Percentiles rank a stretch among this genome's conserved stretches.
These are phyloP conservation scores for Rhizophora apiculata DNA, from an alignment of 345 rosid species.

Conservation along the genomic window DNA sequence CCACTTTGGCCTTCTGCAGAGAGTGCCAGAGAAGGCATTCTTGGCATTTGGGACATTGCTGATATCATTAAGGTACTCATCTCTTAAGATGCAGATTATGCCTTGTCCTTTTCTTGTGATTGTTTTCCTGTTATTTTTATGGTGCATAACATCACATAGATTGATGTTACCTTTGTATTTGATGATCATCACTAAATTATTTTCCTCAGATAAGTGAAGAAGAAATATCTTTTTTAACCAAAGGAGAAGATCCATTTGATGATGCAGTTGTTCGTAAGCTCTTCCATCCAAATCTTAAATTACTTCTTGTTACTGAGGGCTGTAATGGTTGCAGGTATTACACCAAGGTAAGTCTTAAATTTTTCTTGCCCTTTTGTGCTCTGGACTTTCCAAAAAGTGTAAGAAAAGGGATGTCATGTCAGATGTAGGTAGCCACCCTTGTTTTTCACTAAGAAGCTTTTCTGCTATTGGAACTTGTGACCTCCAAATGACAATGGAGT, in stretches of 20 bases:
- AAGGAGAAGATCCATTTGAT: constrained; percentile 93
- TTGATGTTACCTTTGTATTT: not conserved
- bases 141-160: not conserved
- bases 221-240: constrained; percentile 74
- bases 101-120: not conserved
- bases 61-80: constrained; percentile 74
- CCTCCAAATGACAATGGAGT: too few species aligned
- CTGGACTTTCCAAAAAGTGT: too few species aligned
- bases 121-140: not conserved
- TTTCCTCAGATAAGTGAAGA: constrained; percentile 76
- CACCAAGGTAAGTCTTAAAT: constrained; percentile 58
- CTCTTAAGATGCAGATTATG: not conserved
- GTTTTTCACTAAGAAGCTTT: too few species aligned
- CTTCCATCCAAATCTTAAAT: constrained; percentile 69
- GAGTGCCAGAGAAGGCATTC: constrained; percentile 76
- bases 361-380: not conserved
- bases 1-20: constrained; percentile 89
- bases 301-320: constrained; percentile 93
- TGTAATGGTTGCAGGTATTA: constrained; percentile 84
- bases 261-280: constrained; percentile 70
- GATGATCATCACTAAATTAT: constrained; percentile 5
- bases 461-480: too few species aligned
- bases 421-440: too few species aligned
- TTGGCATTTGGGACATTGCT: constrained; percentile 83
- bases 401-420: too few species aligned